Evolutionary conservation across 768 basidiomycete species (phyloP).

Genomic region (Amyloporia xantha): DNA sequence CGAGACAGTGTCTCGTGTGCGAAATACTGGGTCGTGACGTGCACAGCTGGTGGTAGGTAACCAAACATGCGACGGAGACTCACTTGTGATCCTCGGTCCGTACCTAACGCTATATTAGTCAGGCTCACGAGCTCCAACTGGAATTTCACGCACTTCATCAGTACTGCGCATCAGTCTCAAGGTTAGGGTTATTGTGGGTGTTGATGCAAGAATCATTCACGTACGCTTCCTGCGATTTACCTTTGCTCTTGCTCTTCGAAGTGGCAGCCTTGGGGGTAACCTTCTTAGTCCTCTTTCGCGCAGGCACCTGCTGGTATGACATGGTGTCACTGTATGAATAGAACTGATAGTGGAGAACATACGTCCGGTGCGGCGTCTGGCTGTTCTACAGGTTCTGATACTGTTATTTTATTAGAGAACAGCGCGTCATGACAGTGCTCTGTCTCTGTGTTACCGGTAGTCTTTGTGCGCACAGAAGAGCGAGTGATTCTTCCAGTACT

Average conservation of each 20-base stretch:
- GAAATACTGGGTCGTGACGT: neutral
- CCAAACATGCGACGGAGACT: neutral
- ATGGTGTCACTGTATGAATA: no score
- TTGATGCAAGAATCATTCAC: no score
- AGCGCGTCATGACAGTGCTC: neutral
- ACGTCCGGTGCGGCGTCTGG: neutral
- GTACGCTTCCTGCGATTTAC: slow-evolving; percentile 4
- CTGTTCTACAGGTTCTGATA: neutral
- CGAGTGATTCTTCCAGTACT: slow-evolving; percentile 18
- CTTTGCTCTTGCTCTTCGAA: slow-evolving; percentile 6
- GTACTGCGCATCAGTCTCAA: slow-evolving; percentile 6
- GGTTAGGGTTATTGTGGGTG: slow-evolving; percentile 16
- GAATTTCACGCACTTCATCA: slow-evolving; percentile 10
- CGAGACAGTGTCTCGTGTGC: neutral
- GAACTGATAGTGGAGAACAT: no score
- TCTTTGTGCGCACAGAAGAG: slow-evolving; percentile 16
- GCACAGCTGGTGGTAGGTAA: slow-evolving; percentile 2
- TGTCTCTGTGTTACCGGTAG: neutral
- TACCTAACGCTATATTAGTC: slow-evolving; percentile 5
- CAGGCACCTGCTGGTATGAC: slow-evolving; percentile 10
- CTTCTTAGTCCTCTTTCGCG: slow-evolving; percentile 17
- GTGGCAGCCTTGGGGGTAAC: slow-evolving; percentile 7
- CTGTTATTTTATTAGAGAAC: neutral
- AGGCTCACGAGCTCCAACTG: slow-evolving; percentile 1
- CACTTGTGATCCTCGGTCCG: neutral